Evolutionary conservation across 495 filamentous ascomycete species (phyloP).

Genomic region (Viridothelium virens): DNA sequence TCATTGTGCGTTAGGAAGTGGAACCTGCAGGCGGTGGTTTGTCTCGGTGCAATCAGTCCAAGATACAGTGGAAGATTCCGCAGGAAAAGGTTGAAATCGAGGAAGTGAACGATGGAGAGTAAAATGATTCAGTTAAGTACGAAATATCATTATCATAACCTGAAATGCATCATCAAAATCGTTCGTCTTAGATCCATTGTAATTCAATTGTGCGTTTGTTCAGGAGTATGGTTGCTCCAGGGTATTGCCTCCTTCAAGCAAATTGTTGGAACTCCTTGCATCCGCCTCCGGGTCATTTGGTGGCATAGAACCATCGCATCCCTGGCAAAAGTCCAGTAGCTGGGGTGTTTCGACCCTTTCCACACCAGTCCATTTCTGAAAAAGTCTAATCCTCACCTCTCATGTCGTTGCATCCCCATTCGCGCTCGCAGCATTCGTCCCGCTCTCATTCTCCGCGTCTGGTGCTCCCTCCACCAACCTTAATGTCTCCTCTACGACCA

Average conservation of each 20-base stretch:
- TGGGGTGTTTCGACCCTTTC: too few species aligned
- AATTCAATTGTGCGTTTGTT: too few species aligned
- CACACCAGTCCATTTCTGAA: neutral
- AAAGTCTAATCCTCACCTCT: neutral
- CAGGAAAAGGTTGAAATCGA: neutral
- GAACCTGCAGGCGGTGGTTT: neutral
- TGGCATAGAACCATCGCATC: neutral
- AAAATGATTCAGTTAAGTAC: too few species aligned
- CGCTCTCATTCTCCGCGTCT: constrained; percentile 24
- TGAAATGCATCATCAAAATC: too few species aligned
- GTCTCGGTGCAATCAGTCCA: neutral
- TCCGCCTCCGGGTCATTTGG: too few species aligned
- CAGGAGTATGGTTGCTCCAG: too few species aligned
- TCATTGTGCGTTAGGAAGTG: neutral
- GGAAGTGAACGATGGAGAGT: too few species aligned
- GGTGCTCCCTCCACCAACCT: constrained; percentile 49
- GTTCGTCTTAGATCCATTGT: too few species aligned
- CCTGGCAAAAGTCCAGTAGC: too few species aligned
- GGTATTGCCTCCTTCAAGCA: too few species aligned
- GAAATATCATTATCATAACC: too few species aligned
- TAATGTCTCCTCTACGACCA: constrained; percentile 81
- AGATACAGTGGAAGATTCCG: neutral
- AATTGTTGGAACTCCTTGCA: too few species aligned
- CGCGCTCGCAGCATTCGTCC: constrained; percentile 21
- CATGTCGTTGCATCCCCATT: neutral